Conservation (phyloP, 163 green algal species). For the Chlorella variabilis region DNA sequence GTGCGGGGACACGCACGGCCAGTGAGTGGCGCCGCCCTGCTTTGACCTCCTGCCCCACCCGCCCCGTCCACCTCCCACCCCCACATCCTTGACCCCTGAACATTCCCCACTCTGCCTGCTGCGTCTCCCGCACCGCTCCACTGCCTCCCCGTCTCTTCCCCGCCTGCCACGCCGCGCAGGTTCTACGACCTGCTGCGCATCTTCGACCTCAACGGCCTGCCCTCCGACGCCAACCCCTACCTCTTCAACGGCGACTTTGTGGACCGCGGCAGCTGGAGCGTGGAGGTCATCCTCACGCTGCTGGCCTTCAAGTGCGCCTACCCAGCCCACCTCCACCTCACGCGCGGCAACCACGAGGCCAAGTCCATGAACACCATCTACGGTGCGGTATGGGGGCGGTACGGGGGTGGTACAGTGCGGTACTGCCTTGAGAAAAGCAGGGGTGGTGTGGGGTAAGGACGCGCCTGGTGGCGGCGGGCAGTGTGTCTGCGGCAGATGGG, state of each 20-base stretch:
- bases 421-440: not conserved
- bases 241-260: slow-evolving; percentile 99
- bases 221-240: slow-evolving; percentile 92
- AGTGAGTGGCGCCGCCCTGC: slow-evolving; percentile 33
- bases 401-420: no score
- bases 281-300: slow-evolving; percentile 96
- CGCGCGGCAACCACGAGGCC: slow-evolving; percentile 96
- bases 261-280: slow-evolving; percentile 92
- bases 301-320: slow-evolving; percentile 89
- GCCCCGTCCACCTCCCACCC: not conserved
- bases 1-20: slow-evolving; percentile 90
- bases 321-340: slow-evolving; percentile 83
- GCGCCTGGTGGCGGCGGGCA: no score
- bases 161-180: slow-evolving; percentile 63
- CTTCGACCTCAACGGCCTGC: slow-evolving; percentile 93
- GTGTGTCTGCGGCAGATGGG: no score
- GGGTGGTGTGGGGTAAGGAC: not conserved
- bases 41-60: no score
- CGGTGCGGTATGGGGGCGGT: no score
- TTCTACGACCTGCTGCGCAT: slow-evolving; percentile 98
- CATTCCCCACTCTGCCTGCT: no score
- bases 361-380: slow-evolving; percentile 98
- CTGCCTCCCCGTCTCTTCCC: not conserved
- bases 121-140: not conserved
- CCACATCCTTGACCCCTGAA: no score